Evolutionary conservation across 352 stramenopile genomes (phyloP), one percentile per base, ranked within the genome.

Genomic region (Globisporangium viniferum): DNA sequence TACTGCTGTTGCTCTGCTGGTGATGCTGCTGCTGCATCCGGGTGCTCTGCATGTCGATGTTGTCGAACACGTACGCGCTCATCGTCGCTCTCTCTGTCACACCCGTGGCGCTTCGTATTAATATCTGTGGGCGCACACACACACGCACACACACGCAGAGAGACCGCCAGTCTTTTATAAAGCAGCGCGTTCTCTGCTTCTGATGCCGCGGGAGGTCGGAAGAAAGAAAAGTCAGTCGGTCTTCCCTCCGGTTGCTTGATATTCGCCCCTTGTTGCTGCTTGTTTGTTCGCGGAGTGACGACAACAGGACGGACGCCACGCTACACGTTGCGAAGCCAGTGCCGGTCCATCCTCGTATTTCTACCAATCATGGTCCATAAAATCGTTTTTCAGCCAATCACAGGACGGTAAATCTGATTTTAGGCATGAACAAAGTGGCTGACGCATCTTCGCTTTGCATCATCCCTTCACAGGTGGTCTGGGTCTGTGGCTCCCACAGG

Each of bases 61-160:
- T 63, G 56, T 62, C 59, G 66, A 72, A 72, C n/a, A 72, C 41
- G 56, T 69, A 73, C 46, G 68, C 56, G 57, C 62, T 73, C 68
- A 73, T 73, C 24, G 12, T 48, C 31, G 12, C 7, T 22, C 6
- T 18, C 18, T 7, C 44, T 15, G 44, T 51, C 44, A 8, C 7
- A 33, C 31, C 31, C 31, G 24, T 41, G 18, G 18, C 4, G 27
- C 18, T 53, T 53, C 9, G 20, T 61, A 61, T 24, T 51, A 51
- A 6, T 51, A 24, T 51, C 15, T 51, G 44, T 60, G 55, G 36
- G 29, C 12, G 33, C 56, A 6, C 22, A 10, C 29, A 46, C 12
- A n/a, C 56, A 6, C 22, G 22, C 29, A 29, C 53, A 24, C n/a
- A 35, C 24, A 59, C 10, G 20, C 7, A 56, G 3, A 56, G 53